phyloP scores from a whole-genome alignment of 176 grass and related monocot species.

The Musa schizocarpa region DNA sequence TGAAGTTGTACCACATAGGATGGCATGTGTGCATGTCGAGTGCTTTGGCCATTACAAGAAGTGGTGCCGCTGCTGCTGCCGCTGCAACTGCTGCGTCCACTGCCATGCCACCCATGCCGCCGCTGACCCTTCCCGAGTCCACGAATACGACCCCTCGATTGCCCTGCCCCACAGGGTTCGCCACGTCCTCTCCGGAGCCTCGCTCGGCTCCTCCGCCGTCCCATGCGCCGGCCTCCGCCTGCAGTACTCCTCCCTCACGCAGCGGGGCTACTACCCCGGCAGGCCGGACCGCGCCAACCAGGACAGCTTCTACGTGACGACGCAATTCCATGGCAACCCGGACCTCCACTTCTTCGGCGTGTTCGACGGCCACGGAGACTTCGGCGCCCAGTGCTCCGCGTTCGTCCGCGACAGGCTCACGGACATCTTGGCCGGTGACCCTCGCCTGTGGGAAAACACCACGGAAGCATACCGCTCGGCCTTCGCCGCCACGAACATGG shows the following conservation, averaged over 20 bases:
- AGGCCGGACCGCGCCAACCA: constrained; percentile 48
- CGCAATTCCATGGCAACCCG: constrained; percentile 46
- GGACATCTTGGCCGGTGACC: constrained; percentile 25
- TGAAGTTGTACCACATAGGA: not conserved
- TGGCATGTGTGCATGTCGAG: constrained; percentile 7
- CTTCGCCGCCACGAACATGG: constrained; percentile 46
- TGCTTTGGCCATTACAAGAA: not conserved
- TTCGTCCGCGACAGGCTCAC: constrained; percentile 64
- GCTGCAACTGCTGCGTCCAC: not conserved
- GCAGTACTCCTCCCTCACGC: constrained; percentile 51
- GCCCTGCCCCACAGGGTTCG: not conserved
- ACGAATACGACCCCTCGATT: too few relatives aligned
- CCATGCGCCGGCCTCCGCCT: constrained; percentile 42
- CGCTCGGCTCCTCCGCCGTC: constrained; percentile 26
- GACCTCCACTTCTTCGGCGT: constrained; percentile 83
- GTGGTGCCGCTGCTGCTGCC: not conserved
- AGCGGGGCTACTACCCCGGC: constrained; percentile 61
- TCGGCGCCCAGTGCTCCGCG: constrained; percentile 46
- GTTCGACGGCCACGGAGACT: constrained; percentile 83
- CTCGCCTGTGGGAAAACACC: constrained; percentile 40
- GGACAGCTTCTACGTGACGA: constrained; percentile 50
- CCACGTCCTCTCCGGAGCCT: not conserved
- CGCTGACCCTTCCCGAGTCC: not conserved
- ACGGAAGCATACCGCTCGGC: constrained; percentile 40
- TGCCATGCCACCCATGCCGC: not conserved